These are phyloP conservation scores for Microthyrium microscopicum DNA, from an alignment of 2,329 filamentous ascomycete genomes.

Conservation along the genomic window DNA sequence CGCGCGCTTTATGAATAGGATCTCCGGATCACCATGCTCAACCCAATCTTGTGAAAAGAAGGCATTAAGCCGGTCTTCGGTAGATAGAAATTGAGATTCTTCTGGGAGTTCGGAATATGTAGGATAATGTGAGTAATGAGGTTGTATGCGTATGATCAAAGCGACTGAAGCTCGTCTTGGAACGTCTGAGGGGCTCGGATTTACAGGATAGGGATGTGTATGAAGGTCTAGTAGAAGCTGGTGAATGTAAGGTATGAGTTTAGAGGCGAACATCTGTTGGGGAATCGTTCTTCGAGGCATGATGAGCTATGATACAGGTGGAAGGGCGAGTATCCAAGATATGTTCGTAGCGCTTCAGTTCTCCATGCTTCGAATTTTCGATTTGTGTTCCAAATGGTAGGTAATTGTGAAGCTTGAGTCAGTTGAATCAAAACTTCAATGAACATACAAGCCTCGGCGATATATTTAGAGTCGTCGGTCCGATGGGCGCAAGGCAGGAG, in stretches of 20 bases:
- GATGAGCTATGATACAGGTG: too few species aligned
- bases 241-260: slow-evolving; percentile 24
- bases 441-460: too few species aligned
- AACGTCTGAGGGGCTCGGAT: slow-evolving; percentile 31
- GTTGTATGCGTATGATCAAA: slow-evolving; percentile 45
- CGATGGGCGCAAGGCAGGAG: too few species aligned
- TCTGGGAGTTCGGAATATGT: slow-evolving; percentile 13
- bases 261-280: slow-evolving; percentile 7
- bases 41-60: slow-evolving; percentile 53
- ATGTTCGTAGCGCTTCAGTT: too few species aligned
- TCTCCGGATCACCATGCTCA: slow-evolving; percentile 46
- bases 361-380: too few species aligned
- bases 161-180: slow-evolving; percentile 50
- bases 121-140: slow-evolving; percentile 38
- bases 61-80: slow-evolving; percentile 29
- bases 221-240: slow-evolving; percentile 25
- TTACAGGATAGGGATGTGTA: slow-evolving; percentile 29
- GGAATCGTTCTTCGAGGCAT: too few species aligned
- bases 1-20: slow-evolving; percentile 56
- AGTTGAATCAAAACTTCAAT: too few species aligned
- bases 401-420: too few species aligned
- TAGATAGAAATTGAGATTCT: slow-evolving; percentile 11
- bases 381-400: too few species aligned
- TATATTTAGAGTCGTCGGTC: too few species aligned
- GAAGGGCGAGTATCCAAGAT: too few species aligned